Base-by-base conservation (phyloP, 2,329 filamentous ascomycete species). In the Boeremia lycopersici region DNA sequence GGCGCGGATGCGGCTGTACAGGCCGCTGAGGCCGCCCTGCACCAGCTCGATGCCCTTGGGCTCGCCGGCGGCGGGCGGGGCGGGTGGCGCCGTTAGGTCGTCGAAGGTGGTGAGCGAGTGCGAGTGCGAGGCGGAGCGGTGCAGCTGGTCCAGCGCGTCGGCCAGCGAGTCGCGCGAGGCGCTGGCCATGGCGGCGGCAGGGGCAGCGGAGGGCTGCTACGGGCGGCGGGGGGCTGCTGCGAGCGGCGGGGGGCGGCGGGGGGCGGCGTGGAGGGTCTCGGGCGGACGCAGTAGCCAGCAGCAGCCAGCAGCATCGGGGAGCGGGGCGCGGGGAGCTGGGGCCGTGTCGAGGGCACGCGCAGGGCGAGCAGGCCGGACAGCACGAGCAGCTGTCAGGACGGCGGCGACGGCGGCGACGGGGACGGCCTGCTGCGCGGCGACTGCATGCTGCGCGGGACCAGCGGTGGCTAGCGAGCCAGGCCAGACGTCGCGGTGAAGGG, bases 31-130 rank as follows among this genome's bases (percentile, higher is more conserved):
- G 4, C 93, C 91, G 74, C 93, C 90, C 59, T 95, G 90, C 19
- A 95, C 86, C 35, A 89, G 76, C 54, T 96, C 91, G 33, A 90
- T 79, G 8, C 84, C 84, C 71, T 91, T 91, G 54, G 81, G 85
- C 65, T 96, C 91, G 23, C 81, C 76, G 12, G 79, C 76, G 1
- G 82, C 79, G 1, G 84, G 77, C 1, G 83, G 80, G 2, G 81
- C 78, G 0, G 89, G 87, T 5, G 88, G 87, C 1, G 88, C 83
- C 0, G 89, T 90, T 68, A 96, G 93, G 70, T 97, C 93, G 76
- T 96, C 96, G 77, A 98, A 98, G 8, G 92, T 96, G 2, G 93
- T 98, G 42, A 98, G 81, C 30, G 87, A 85, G 59, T 89, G 89
- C 30, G 90, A 90, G 71, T 90, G 89, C 69, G 90, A 96, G n/a